Conservation (phyloP, 192 early-diverging fungal species). For the Coemansia sp. region DNA sequence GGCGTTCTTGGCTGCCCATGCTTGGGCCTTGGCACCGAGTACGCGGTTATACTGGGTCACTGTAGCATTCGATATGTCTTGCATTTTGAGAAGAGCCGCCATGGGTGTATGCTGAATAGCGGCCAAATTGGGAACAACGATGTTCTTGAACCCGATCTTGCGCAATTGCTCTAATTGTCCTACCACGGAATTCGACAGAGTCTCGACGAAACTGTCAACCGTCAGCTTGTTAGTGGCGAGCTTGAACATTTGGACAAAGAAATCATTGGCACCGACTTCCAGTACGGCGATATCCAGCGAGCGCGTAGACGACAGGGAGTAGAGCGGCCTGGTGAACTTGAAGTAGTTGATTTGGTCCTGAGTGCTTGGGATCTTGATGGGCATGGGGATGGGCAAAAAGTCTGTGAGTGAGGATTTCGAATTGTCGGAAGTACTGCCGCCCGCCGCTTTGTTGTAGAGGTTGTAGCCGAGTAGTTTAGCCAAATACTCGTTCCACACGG, state of each 20-base stretch:
- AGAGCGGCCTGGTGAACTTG: slow-evolving; percentile 20
- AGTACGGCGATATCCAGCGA: slow-evolving; percentile 31
- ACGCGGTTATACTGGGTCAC: slow-evolving; percentile 32
- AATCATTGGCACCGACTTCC: slow-evolving; percentile 41
- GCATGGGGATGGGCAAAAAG: slow-evolving; percentile 11
- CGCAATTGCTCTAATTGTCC: slow-evolving; percentile 34
- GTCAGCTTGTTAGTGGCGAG: slow-evolving; percentile 20
- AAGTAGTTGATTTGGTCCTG: slow-evolving; percentile 40
- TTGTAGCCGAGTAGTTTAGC: slow-evolving; percentile 26
- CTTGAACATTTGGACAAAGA: slow-evolving; percentile 32
- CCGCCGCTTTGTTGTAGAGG: slow-evolving; percentile 34
- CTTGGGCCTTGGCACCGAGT: slow-evolving; percentile 20
- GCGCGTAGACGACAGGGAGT: slow-evolving; percentile 16
- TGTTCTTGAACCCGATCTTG: slow-evolving; percentile 41
- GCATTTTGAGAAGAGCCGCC: slow-evolving; percentile 19
- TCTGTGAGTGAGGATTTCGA: slow-evolving; percentile 14
- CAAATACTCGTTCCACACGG: slow-evolving; percentile 45
- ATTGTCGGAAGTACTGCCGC: slow-evolving; percentile 34
- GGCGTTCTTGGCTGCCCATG: slow-evolving; percentile 29
- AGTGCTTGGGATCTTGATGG: slow-evolving; percentile 38
- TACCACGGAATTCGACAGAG: slow-evolving; percentile 19
- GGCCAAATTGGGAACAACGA: slow-evolving; percentile 34
- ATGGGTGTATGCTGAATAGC: slow-evolving; percentile 40
- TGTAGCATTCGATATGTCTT: slow-evolving; percentile 24
- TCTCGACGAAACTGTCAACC: slow-evolving; percentile 28